These are phyloP conservation scores for Mycena latifolia DNA, from an alignment of 768 basidiomycete species.

Conservation along the genomic window DNA sequence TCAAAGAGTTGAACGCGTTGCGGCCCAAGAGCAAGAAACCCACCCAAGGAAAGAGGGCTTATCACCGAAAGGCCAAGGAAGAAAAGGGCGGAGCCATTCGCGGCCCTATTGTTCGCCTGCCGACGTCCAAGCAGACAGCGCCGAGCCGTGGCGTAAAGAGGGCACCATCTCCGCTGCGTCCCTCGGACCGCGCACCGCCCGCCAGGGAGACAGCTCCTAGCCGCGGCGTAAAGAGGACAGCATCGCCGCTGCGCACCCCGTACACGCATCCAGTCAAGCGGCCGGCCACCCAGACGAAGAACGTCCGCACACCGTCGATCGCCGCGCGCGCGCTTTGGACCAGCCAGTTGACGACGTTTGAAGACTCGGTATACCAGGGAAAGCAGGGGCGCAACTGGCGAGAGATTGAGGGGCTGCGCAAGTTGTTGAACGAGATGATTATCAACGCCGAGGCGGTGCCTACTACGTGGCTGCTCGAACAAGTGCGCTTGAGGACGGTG, in stretches of 20 bases:
- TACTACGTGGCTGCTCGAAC: neutral
- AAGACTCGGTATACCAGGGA: neutral
- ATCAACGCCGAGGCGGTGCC: neutral
- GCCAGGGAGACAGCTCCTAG: neutral
- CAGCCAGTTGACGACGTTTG: neutral
- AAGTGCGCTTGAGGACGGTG: neutral
- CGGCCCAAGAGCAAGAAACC: neutral
- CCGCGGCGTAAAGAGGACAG: neutral
- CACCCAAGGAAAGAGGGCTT: neutral
- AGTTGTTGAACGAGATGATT: neutral
- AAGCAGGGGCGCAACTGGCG: neutral
- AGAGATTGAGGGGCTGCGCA: neutral
- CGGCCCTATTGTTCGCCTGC: neutral
- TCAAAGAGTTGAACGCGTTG: slow-evolving; percentile 4
- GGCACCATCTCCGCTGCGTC: neutral
- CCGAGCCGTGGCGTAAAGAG: neutral
- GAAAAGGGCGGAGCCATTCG: neutral
- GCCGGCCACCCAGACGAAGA: neutral
- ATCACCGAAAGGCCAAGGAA: neutral
- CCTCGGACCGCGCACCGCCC: too few relatives aligned
- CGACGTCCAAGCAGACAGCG: neutral
- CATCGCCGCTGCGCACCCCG: neutral
- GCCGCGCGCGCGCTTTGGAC: neutral
- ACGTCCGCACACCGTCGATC: neutral
- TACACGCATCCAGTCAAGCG: neutral